Percentiles rank a stretch among this genome's conserved stretches.
phyloP scores from a whole-genome alignment of 2,329 filamentous ascomycete genomes.

The Nemania sp. region DNA sequence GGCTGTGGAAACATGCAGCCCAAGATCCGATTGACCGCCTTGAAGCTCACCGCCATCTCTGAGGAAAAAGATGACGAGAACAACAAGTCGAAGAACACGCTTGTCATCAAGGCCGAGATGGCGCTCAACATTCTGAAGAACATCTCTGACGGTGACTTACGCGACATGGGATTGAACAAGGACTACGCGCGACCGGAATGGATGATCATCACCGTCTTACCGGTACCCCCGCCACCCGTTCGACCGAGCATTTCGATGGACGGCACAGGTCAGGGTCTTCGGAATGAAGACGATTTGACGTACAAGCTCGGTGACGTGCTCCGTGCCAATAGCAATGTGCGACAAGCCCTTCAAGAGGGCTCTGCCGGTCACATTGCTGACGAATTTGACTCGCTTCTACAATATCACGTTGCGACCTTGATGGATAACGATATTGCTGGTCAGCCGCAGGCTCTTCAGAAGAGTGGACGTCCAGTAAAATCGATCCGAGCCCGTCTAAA shows the following conservation, averaged over 20 bases:
- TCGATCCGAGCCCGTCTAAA: slow-evolving; percentile 96
- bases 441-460: slow-evolving; percentile 91
- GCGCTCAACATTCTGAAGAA: slow-evolving; percentile 85
- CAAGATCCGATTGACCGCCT: slow-evolving; percentile 81
- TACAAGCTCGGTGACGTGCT: slow-evolving; percentile 99
- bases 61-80: slow-evolving; percentile 81
- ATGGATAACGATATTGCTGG: slow-evolving; percentile 99
- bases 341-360: slow-evolving; percentile 87
- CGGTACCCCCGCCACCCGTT: slow-evolving; percentile 93
- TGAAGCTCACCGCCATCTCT: slow-evolving; percentile 78
- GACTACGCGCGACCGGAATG: slow-evolving; percentile 97
- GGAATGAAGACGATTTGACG: slow-evolving; percentile 97
- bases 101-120: slow-evolving; percentile 79
- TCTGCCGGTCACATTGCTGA: slow-evolving; percentile 87
- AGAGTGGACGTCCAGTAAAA: slow-evolving; percentile 95
- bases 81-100: slow-evolving; percentile 74
- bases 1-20: slow-evolving; percentile 94
- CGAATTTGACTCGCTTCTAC: slow-evolving; percentile 89
- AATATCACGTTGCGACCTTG: slow-evolving; percentile 98
- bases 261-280: slow-evolving; percentile 86
- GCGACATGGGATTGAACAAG: slow-evolving; percentile 86
- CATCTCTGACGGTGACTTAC: slow-evolving; percentile 80
- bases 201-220: slow-evolving; percentile 95
- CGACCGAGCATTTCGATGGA: slow-evolving; percentile 97
- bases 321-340: slow-evolving; percentile 93